Base-by-base conservation (phyloP, 306 rosid species). In the Malus asiatica region DNA sequence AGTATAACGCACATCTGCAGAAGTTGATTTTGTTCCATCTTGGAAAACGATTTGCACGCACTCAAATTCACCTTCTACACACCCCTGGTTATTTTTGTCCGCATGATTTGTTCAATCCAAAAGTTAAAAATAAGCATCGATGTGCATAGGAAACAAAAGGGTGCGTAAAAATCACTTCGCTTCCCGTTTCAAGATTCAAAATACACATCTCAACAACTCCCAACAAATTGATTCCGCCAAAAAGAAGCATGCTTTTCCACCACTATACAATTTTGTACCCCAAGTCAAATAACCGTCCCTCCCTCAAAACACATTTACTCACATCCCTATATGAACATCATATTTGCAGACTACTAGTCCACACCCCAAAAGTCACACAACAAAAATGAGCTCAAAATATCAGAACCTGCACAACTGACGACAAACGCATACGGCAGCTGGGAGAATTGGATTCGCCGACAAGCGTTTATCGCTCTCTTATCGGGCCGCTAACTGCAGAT, bases 251-350 rank as follows among this genome's bases (percentile, higher is more conserved):
- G 42, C 4, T 53, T 44, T 42, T 27, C 75, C 68, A 76, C 83
- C 83, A 19, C 83, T 79, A 6, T 92, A 92, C 96, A 89, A 82
- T 62, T 85, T 59, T 78, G 82, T 52, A 73, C 89, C 90, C 84
- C 83, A 75, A 44, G 71, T 73, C 61, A 81, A 72, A 84, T 76
- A 63, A 61, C 77, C 87, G 69, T 66, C 72, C 73, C 80, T 66
- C 85, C 32, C 82, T 77, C 62, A 35, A 76, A 71, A 67, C 81
- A 73, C 69, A 74, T 76, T 55, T 48, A 79, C 76, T 40, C 69
- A 40, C 10, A 76, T 27, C 42, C 33, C 76, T 22, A 68, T 81
- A 81, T 77, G 61, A 71, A 86, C 91, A 89, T 72, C 57, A 29
- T 71, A 72, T 83, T 62, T 80, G 88, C 71, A 70, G 74, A 77